Conservation (phyloP, 2,329 filamentous ascomycete genomes). For the Diaporthe helianthi region DNA sequence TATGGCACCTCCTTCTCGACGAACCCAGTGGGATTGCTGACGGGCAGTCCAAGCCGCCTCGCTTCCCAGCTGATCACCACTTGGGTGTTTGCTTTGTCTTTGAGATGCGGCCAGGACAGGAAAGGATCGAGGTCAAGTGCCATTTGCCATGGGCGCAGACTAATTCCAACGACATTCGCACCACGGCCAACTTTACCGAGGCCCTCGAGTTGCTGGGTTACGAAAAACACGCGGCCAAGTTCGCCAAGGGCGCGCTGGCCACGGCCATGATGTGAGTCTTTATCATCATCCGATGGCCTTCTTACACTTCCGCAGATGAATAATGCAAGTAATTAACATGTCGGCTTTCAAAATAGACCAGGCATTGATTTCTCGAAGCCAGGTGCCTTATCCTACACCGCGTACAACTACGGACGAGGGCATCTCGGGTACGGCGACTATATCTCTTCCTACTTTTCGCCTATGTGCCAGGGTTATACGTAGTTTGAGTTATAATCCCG, state of each 20-base stretch:
- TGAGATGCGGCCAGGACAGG: constrained; percentile 29
- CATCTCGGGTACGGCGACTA: constrained; percentile 28
- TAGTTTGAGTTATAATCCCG: background rate
- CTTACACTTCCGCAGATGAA: no score
- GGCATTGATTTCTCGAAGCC: constrained; percentile 26
- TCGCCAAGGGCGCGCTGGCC: constrained; percentile 20
- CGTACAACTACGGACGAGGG: constrained; percentile 29
- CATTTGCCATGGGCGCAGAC: constrained; percentile 33
- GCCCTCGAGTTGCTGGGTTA: constrained; percentile 27
- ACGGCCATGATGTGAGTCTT: constrained; percentile 12
- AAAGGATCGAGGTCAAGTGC: constrained; percentile 29
- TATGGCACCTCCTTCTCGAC: constrained; percentile 34
- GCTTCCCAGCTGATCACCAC: constrained; percentile 19
- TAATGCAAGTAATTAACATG: background rate
- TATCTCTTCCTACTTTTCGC: constrained; percentile 32
- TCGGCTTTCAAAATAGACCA: background rate
- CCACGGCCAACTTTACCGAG: constrained; percentile 29
- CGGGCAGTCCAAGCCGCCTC: constrained; percentile 20
- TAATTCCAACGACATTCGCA: constrained; percentile 28
- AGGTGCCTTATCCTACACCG: constrained; percentile 27
- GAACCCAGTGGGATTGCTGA: constrained; percentile 1
- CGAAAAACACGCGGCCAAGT: constrained; percentile 25
- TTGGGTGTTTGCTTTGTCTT: constrained; percentile 31
- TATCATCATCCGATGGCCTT: no score
- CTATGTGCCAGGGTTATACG: constrained; percentile 1